Evolutionary conservation across 345 rosid genomes (phyloP), one percentile per base, ranked within the genome.

Genomic region (Microthlaspi erraticum): DNA sequence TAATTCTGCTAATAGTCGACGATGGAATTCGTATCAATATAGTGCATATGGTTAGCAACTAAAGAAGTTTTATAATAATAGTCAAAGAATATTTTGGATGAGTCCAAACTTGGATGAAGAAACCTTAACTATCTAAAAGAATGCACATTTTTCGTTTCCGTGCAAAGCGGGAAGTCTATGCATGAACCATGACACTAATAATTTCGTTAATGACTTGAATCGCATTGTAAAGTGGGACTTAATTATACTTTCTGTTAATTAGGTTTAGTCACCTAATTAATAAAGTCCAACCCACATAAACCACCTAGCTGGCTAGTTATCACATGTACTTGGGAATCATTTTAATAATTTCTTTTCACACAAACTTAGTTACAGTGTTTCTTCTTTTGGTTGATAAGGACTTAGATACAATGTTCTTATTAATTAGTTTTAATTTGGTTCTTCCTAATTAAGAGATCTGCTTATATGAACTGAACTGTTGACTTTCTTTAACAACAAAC

Each of bases 151-250:
- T 50, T 16, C 26, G 10, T 41, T 59, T 70, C 42, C 66, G 74
- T 38, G 23, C 59, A 49, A 38, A 49, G 34, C 68, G 67, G 74
- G 31, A 60, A 42, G 14, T 51, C 9, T 53, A 61, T 71, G 69
- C 75, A 61, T 62, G 54, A 61, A 61, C 46, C 62, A 52, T 17
- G 68, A 60, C 52, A 41, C 59, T n/a, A 39, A 50, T 49, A 60
- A 26, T 50, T 61, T 23, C 44, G 51, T 51, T 51, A 41, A 42
- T 33, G 55, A 20, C 29, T 41, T n/a, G 11, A 51, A 32, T 52
- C 11, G 54, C 51, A 61, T n/a, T 42, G 60, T 71, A 52, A 61
- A 61, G 69, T 52, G 61, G 36, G 54, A 52, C 9, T 61, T 71
- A 61, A 61, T 61, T 51, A 41, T n/a, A 36, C 20, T 46, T 32